These are phyloP conservation scores for Fusarium domesticum DNA, from an alignment of 2,329 filamentous ascomycete genomes.

Conservation along the genomic window DNA sequence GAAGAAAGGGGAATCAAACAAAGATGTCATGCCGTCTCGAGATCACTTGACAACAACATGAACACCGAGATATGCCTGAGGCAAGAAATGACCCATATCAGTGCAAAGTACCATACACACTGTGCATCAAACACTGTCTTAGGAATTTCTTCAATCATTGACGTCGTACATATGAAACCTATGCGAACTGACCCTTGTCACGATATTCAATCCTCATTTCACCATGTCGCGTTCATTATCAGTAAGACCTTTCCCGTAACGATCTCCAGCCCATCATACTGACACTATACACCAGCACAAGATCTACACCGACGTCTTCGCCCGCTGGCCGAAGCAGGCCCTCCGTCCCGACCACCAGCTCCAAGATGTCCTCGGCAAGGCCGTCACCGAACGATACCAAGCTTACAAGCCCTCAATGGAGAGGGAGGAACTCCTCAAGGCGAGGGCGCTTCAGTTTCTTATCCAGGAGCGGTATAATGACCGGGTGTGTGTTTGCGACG, in stretches of 20 bases:
- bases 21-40: too few species aligned
- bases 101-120: not conserved
- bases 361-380: constrained; percentile 50
- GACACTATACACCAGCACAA: constrained; percentile 29
- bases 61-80: too few species aligned
- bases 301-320: constrained; percentile 39
- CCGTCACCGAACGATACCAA: constrained; percentile 36
- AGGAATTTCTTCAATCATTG: constrained; percentile 28
- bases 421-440: constrained; percentile 52
- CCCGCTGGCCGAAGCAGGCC: constrained; percentile 61
- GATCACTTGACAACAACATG: too few species aligned
- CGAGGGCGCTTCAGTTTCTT: constrained; percentile 58
- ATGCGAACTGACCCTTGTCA: constrained; percentile 6
- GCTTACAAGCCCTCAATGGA: constrained; percentile 38
- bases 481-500: constrained; percentile 43
- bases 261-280: not conserved
- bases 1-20: too few species aligned
- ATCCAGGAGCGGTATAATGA: constrained; percentile 58
- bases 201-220: constrained; percentile 15
- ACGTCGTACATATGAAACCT: constrained; percentile 21
- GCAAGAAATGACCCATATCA: constrained; percentile 7
- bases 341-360: constrained; percentile 63
- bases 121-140: constrained; percentile 1
- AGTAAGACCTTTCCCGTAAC: constrained; percentile 18
- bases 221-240: constrained; percentile 36